Evolutionary conservation across 106 monocot species (phyloP), one percentile per base, ranked within the genome.

Genomic region (Allium cepa): DNA sequence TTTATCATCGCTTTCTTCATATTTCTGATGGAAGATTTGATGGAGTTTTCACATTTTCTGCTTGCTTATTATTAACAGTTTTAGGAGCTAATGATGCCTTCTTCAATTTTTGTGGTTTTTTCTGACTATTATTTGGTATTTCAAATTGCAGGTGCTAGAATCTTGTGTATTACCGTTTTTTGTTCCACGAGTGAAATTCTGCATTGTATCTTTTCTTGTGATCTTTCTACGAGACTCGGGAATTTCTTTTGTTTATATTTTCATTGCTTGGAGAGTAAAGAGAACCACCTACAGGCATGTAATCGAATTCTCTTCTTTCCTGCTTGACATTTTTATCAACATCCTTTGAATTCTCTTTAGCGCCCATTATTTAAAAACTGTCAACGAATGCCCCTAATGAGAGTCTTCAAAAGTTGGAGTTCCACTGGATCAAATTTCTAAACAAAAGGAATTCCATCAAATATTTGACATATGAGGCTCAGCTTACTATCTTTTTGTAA

Each of bases 231-330:
- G 92, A 77, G 58, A 89, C 88, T 71, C 84, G 79, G 58, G 88
- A 84, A 70, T 68, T 47, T 80, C 64, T 72, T 71, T 84, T 97
- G 15, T 53, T 50, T 68, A 74, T 88, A 49, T 52, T 83, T 64
- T 86, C 84, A 67, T 69, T 77, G 59, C 61, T 75, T 17, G 36
- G 78, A 50, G 84, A 96, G 55, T 83, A 86, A 64, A 79, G 70
- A 62, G 92, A 96, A 72, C 87, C 75, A 80, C 82, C 86, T 45
- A 80, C 79, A 47, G 86, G 82, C 67, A 84, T 92, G 79, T 76
- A 78, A 69, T 97, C 86, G 52, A 80, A 79, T 49, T 88, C 88
- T 61, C 56, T 76, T 51, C 84, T 90, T 47, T 58, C 67, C 26
- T 81, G 80, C 72, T 83, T 88, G n/a, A 26, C 59, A 65, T 81